phyloP scores from a whole-genome alignment of 306 rosid species.

The Malus orientalis region DNA sequence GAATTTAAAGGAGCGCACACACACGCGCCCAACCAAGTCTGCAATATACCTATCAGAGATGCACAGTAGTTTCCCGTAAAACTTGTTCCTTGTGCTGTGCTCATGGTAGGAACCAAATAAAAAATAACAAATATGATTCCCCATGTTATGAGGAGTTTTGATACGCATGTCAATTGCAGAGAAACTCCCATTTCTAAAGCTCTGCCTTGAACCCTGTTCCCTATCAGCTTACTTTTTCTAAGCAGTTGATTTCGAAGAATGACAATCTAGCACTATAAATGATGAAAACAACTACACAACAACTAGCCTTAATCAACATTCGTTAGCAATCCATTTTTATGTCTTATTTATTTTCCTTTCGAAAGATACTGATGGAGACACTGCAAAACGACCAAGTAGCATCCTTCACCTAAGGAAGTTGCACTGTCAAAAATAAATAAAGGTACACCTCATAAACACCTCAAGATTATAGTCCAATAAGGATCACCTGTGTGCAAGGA shows the following conservation, averaged over 20 bases:
- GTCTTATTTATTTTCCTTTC: background rate
- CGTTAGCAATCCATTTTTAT: background rate
- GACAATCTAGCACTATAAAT: background rate
- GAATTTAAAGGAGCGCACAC: too few species aligned
- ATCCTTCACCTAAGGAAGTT: background rate
- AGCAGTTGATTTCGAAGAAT: background rate
- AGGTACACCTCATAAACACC: background rate
- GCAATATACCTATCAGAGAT: background rate
- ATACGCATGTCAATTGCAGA: background rate
- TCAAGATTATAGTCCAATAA: background rate
- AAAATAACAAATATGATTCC: background rate
- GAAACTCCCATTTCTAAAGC: background rate
- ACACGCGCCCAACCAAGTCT: background rate
- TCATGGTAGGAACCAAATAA: background rate
- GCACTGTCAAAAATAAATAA: background rate
- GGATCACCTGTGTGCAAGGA: background rate
- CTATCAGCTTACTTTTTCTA: background rate
- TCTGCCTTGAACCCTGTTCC: background rate
- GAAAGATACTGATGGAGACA: background rate
- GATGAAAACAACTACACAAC: background rate
- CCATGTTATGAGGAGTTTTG: background rate
- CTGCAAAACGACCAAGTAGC: background rate
- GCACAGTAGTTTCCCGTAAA: background rate
- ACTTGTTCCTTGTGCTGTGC: background rate
- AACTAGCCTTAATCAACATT: background rate